phyloP scores from a whole-genome alignment of 176 grass and related monocot species.

The Dactylis glomerata region DNA sequence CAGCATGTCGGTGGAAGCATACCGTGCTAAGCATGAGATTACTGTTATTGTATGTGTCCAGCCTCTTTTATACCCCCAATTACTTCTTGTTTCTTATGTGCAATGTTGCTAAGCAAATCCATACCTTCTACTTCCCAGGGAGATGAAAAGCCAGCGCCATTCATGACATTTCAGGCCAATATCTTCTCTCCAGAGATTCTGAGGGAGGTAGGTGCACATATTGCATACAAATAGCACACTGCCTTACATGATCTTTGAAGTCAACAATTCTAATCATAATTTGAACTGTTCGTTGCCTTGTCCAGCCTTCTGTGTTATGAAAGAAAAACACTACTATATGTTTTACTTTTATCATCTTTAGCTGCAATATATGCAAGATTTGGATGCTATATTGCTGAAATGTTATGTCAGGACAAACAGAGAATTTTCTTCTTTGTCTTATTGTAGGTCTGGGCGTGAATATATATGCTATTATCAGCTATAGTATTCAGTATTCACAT shows the following conservation, averaged over 20 bases:
- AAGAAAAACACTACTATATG: not conserved
- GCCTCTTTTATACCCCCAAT: not conserved
- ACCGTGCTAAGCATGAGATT: constrained; percentile 84
- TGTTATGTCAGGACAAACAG: not conserved
- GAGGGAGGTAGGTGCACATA: constrained; percentile 54
- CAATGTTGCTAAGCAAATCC: not conserved
- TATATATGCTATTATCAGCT: not conserved
- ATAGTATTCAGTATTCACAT: not conserved
- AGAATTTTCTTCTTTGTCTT: not conserved
- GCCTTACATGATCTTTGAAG: not conserved
- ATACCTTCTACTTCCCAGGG: constrained; percentile 43
- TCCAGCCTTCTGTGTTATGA: constrained; percentile 15
- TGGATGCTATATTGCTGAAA: not conserved
- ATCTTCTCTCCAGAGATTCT: constrained; percentile 70
- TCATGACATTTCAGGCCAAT: constrained; percentile 68
- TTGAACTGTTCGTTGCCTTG: constrained; percentile 43
- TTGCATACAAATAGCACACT: not conserved
- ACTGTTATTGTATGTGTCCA: constrained; percentile 54
- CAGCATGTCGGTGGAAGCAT: constrained; percentile 48
- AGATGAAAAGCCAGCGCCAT: constrained; percentile 57
- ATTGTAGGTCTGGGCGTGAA: not conserved
- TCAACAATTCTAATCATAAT: constrained; percentile 34
- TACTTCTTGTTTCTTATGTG: not conserved
- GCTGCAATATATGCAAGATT: constrained; percentile 5
- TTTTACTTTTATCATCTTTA: not conserved